Evolutionary conservation across 345 rosid genomes (phyloP).

Genomic region (Eucalyptus virginea): DNA sequence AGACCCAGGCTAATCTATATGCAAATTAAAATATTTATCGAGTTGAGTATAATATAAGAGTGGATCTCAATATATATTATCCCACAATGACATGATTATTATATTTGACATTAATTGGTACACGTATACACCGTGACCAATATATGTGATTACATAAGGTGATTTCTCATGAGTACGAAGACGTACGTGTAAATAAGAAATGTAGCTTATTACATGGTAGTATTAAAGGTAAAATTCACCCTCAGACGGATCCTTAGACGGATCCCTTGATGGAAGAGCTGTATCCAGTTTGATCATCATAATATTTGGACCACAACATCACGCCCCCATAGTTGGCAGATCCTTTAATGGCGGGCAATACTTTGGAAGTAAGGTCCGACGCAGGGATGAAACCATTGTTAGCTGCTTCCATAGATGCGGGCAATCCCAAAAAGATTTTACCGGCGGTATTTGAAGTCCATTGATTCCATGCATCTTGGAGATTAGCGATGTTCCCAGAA

Average conservation of each 20-base stretch:
- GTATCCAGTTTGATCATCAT: slow-evolving; percentile 5
- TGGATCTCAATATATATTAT: not conserved
- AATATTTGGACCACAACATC: slow-evolving; percentile 14
- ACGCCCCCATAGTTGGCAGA: slow-evolving; percentile 15
- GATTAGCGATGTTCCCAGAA: not conserved
- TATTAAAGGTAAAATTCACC: not conserved
- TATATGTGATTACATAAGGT: not conserved
- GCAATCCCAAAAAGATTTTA: slow-evolving; percentile 11
- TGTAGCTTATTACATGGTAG: no score
- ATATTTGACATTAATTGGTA: not conserved
- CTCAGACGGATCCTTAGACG: not conserved
- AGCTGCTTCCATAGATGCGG: slow-evolving; percentile 1
- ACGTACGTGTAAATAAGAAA: no score
- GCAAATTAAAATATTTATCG: not conserved
- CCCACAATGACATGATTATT: not conserved
- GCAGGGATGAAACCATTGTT: slow-evolving; percentile 8
- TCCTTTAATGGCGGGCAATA: slow-evolving; percentile 3
- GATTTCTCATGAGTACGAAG: not conserved
- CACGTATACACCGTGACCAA: not conserved
- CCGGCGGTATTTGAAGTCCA: not conserved
- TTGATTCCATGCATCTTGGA: slow-evolving; percentile 9
- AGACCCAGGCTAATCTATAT: not conserved
- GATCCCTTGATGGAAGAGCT: slow-evolving; percentile 2
- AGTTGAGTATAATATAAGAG: not conserved
- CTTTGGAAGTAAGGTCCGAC: not conserved